phyloP scores from a whole-genome alignment of 108 stramenopile species.

The Fistulifera pelliculosa region DNA sequence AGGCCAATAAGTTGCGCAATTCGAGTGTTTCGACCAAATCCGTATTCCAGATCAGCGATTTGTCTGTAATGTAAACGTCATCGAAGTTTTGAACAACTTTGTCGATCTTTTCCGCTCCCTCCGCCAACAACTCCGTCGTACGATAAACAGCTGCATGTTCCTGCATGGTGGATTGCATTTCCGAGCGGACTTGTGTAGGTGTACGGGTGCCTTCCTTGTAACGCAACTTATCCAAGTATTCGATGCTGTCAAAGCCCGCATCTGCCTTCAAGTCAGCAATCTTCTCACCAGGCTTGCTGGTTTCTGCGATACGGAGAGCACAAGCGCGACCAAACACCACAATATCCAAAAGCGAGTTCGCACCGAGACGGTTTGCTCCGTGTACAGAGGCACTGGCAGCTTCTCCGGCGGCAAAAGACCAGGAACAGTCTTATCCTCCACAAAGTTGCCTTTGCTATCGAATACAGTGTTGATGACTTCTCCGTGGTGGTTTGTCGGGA shows the following conservation, averaged over 20 bases:
- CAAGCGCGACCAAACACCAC: constrained; percentile 99
- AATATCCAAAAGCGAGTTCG: constrained; percentile 97
- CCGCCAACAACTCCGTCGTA: constrained; percentile 72
- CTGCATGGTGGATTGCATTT: constrained; percentile 97
- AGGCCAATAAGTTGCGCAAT: constrained; percentile 83
- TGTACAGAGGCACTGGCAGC: constrained; percentile 97
- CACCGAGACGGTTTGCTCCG: constrained; percentile 99
- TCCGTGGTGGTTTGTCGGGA: constrained; percentile 95
- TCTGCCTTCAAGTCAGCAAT: constrained; percentile 55
- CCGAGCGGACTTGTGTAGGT: constrained; percentile 81
- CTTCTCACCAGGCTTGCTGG: constrained; percentile 87
- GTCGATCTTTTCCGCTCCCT: constrained; percentile 87
- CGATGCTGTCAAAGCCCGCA: constrained; percentile 83
- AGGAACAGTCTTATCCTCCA: constrained; percentile 81
- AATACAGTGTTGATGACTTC: constrained; percentile 89
- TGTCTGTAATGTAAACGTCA: constrained; percentile 87
- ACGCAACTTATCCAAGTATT: constrained; percentile 83
- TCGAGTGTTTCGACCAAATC: constrained; percentile 97
- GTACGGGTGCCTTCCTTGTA: constrained; percentile 67
- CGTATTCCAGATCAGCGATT: constrained; percentile 98
- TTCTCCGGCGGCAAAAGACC: constrained; percentile 99
- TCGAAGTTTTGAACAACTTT: constrained; percentile 76
- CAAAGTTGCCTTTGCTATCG: constrained; percentile 40
- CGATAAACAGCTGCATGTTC: constrained; percentile 99
- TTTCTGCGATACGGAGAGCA: constrained; percentile 94